Percentiles rank a stretch among this genome's conserved stretches.
phyloP scores from a whole-genome alignment of 2,329 filamentous ascomycete genomes.

The Stachybotrys chartarum region DNA sequence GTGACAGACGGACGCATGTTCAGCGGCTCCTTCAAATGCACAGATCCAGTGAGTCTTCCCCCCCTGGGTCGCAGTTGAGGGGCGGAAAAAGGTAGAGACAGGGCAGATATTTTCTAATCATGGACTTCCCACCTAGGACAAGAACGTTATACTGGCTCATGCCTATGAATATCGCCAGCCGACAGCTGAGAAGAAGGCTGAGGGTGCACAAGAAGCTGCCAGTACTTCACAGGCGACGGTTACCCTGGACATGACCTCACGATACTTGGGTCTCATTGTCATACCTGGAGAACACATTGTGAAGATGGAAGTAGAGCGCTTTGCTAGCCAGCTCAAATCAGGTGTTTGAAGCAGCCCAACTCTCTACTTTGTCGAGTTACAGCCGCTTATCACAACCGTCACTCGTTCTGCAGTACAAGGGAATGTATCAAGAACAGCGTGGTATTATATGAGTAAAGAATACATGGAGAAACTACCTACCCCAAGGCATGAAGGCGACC shows the following conservation, averaged over 20 bases:
- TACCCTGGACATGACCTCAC: conserved; percentile 68
- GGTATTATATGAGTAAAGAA: conserved; percentile 1
- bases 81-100: no score
- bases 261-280: conserved; percentile 84
- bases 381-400: background rate
- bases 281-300: conserved; percentile 80
- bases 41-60: conserved; percentile 63
- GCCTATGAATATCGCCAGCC: conserved; percentile 88
- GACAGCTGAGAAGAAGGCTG: conserved; percentile 37
- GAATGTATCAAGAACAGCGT: background rate
- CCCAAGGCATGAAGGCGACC: background rate
- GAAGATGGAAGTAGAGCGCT: conserved; percentile 84
- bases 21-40: conserved; percentile 87
- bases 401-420: no score
- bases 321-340: conserved; percentile 43
- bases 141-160: conserved; percentile 77
- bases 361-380: background rate
- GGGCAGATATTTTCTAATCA: background rate
- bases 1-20: conserved; percentile 84
- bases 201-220: conserved; percentile 27
- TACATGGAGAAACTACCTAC: conserved; percentile 1
- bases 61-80: no score
- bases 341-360: background rate
- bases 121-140: conserved; percentile 50
- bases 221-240: conserved; percentile 34